A percentile compares a stretch with the other conserved stretches of the same genome.
Evolutionary conservation across 306 rosid genomes (phyloP).

Genomic region (Medicago truncatula): DNA sequence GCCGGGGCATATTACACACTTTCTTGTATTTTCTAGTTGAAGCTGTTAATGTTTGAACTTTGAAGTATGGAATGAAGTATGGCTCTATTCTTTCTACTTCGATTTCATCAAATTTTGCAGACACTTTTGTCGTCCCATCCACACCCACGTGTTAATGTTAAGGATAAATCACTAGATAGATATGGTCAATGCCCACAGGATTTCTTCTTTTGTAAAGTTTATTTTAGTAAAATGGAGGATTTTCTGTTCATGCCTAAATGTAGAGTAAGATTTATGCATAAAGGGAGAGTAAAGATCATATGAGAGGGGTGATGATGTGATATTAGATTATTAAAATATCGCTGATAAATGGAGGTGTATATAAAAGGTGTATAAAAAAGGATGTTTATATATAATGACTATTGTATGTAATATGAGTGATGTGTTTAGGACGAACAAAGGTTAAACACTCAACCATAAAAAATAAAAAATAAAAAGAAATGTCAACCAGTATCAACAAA

Average conservation of each 20-base stretch:
- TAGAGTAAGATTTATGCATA: neutral
- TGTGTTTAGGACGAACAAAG: no score
- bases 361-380: no score
- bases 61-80: neutral
- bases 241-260: slow-evolving; percentile 19
- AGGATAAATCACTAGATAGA: neutral
- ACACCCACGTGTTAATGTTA: slow-evolving; percentile 40
- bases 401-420: no score
- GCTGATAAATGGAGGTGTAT: no score
- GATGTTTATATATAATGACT: no score
- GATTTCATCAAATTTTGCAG: slow-evolving; percentile 36
- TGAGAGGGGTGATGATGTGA: no score
- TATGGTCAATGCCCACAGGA: no score
- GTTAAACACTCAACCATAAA: no score
- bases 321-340: no score
- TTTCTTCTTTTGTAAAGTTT: neutral
- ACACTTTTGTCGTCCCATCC: slow-evolving; percentile 37
- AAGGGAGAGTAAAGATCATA: no score
- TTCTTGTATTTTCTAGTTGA: slow-evolving; percentile 31
- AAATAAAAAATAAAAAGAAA: no score
- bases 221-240: slow-evolving; percentile 27
- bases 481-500: no score
- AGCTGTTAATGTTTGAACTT: neutral
- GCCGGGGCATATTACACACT: slow-evolving; percentile 28
- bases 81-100: slow-evolving; percentile 33